phyloP scores from a whole-genome alignment of 208 protist species.

The Trypanosoma scelopori region DNA sequence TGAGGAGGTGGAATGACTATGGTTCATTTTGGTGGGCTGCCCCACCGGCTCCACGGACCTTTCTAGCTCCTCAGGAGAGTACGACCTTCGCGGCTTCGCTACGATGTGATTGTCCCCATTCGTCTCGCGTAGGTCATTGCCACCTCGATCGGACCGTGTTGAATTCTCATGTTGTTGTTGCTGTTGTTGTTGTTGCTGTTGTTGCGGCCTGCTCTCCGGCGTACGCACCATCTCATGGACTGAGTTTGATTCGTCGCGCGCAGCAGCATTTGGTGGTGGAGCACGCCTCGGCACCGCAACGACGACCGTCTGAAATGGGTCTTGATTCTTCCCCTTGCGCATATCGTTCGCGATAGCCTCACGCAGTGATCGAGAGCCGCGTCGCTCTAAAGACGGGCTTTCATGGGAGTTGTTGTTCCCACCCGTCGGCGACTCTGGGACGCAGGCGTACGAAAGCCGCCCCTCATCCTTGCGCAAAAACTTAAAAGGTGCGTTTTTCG shows the following conservation, averaged over 20 bases:
- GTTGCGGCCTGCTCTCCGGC: neutral
- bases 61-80: slow-evolving; percentile 7
- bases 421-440: slow-evolving; percentile 11
- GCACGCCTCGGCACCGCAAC: slow-evolving; percentile 82
- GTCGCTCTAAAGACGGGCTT: slow-evolving; percentile 36
- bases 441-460: slow-evolving; percentile 65
- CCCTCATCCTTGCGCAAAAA: slow-evolving; percentile 85
- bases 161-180: slow-evolving; percentile 7
- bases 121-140: slow-evolving; percentile 14
- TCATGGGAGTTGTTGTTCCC: slow-evolving; percentile 13
- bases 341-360: slow-evolving; percentile 86
- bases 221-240: neutral
- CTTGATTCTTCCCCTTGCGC: slow-evolving; percentile 68
- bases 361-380: slow-evolving; percentile 71
- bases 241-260: slow-evolving; percentile 11
- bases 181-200: neutral
- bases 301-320: slow-evolving; percentile 74
- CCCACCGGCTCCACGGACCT: slow-evolving; percentile 5
- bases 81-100: slow-evolving; percentile 12
- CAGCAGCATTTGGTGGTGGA: slow-evolving; percentile 40
- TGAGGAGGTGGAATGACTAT: slow-evolving; percentile 1
- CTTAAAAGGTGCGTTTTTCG: slow-evolving; percentile 71
- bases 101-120: neutral
- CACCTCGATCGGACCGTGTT: slow-evolving; percentile 44
- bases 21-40: slow-evolving; percentile 2